Evolutionary conservation across 2,329 filamentous ascomycete species (phyloP).

Genomic region (Neophaeococcomyces aloes): DNA sequence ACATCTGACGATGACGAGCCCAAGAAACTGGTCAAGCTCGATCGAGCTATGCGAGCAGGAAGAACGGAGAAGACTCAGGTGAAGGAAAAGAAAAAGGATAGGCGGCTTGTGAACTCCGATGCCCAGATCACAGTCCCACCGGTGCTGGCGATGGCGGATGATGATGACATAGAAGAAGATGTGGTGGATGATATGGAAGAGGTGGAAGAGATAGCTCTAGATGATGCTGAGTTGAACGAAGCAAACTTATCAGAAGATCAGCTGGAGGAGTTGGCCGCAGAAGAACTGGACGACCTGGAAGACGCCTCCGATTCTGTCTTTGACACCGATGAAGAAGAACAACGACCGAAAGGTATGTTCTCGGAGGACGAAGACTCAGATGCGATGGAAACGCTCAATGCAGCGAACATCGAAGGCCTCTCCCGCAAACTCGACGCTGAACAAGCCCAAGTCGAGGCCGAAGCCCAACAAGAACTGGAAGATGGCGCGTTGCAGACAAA

Average conservation of each 20-base stretch:
- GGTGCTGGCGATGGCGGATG: conserved; percentile 24
- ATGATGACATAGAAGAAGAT: conserved; percentile 34
- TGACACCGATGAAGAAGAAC: conserved; percentile 59
- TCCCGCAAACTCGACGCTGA: conserved; percentile 74
- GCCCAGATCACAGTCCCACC: conserved; percentile 21
- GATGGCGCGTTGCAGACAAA: conserved; percentile 86
- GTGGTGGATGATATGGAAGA: conserved; percentile 37
- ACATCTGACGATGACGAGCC: conserved; percentile 34
- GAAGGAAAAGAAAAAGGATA: conserved; percentile 26
- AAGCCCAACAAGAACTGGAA: conserved; percentile 74
- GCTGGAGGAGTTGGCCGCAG: conserved; percentile 22
- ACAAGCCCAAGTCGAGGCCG: conserved; percentile 65
- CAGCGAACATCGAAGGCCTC: conserved; percentile 89
- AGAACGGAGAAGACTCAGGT: conserved; percentile 25
- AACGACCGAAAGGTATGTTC: conserved; percentile 61
- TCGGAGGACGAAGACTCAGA: conserved; percentile 90
- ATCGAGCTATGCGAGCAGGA: conserved; percentile 24
- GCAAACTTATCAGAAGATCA: conserved; percentile 25
- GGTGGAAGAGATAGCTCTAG: conserved; percentile 22
- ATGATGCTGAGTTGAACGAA: conserved; percentile 21
- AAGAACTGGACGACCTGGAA: conserved; percentile 32
- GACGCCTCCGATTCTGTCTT: conserved; percentile 48
- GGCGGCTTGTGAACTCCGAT: conserved; percentile 23
- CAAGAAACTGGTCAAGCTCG: conserved; percentile 34
- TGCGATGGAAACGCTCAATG: conserved; percentile 79